A percentile compares a stretch with the other conserved stretches of the same genome.
These are phyloP conservation scores for Raffaelea ambrosiae DNA, from an alignment of 2,329 filamentous ascomycete genomes.

Conservation along the genomic window DNA sequence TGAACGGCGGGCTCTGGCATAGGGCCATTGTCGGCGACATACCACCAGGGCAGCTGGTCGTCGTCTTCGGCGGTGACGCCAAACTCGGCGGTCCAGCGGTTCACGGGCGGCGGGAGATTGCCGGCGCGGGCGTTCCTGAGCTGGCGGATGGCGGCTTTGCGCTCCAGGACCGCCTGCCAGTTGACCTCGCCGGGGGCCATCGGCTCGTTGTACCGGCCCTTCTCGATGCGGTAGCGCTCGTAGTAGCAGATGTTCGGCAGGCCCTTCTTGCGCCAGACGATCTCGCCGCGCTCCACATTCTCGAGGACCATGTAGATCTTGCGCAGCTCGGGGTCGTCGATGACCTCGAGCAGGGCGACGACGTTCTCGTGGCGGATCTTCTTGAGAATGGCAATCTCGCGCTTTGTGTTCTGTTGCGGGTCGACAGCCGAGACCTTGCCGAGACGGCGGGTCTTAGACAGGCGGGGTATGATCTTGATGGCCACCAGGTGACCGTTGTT, in stretches of 20 bases:
- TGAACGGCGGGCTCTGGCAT: background rate
- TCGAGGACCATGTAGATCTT: constrained; percentile 99
- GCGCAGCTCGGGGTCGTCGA: constrained; percentile 90
- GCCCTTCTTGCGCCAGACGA: constrained; percentile 87
- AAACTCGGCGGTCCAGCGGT: constrained; percentile 80
- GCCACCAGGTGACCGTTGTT: constrained; percentile 72
- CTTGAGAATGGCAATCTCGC: constrained; percentile 95
- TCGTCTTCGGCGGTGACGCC: constrained; percentile 51
- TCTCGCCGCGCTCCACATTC: constrained; percentile 88
- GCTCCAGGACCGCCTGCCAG: constrained; percentile 50
- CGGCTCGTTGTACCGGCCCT: constrained; percentile 55
- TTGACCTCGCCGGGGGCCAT: constrained; percentile 52
- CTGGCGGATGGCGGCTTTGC: constrained; percentile 49
- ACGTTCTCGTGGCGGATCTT: constrained; percentile 98
- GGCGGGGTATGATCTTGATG: constrained; percentile 97
- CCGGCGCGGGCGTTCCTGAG: constrained; percentile 42
- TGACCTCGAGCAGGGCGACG: constrained; percentile 89
- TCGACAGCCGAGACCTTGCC: constrained; percentile 65
- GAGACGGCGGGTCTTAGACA: constrained; percentile 87
- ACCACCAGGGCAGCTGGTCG: constrained; percentile 27
- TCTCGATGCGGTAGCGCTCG: constrained; percentile 73
- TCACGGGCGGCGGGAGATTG: constrained; percentile 43
- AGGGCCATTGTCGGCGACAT: constrained; percentile 11
- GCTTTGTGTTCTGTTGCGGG: constrained; percentile 74
- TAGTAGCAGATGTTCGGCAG: constrained; percentile 73